Base-by-base conservation (phyloP, 108 stramenopile species). In the Seminavis robusta region DNA sequence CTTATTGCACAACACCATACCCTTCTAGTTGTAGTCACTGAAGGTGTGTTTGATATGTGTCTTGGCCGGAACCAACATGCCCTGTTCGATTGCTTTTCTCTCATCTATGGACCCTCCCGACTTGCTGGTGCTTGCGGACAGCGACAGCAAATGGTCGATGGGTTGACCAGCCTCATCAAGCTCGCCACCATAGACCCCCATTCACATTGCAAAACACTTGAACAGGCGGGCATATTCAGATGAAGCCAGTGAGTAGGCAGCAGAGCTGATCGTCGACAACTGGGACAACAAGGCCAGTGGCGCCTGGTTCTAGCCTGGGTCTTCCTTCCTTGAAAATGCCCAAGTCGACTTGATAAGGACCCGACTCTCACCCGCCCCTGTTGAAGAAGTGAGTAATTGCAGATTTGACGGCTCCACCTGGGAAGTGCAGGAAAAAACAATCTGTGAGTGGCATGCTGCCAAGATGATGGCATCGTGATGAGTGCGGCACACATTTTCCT, bases 191-290 rank as follows among this genome's bases (percentile, higher is more conserved):
- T 25, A 27, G 11, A 7, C 16, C 2, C 36, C 38, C 19, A 65
- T 62, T 23, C 45, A 16, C 33, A 64, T 67, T 2, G 69, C 63
- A 56, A 78, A 85, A 24, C 74, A 59, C 48, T 83, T 76, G 67
- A 90, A 91, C 41, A 90, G 90, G 30, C 65, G 69, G 23, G 83
- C 79, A 69, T 91, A 94, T 43, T 92, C 94, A 13, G 59, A 51
- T 2, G 93, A 94, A 9, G 87, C 79, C 26, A 96, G 69, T 5
- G 92, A 94, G 63, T 95, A 88, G 1, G 95, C 95, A 70, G 20
- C 88, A 88, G 0, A 90, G 86, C 42, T 92, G 88, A 31, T 98
- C 94, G 59, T 98, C 97, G 50, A 91, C 73, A 0, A 98, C 97
- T 26, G 90, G 92, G 31, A 98, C 76, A 42, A 98, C 82, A 47